Conservation (phyloP, 2,329 filamentous ascomycete genomes). For the Thelonectria olida region DNA sequence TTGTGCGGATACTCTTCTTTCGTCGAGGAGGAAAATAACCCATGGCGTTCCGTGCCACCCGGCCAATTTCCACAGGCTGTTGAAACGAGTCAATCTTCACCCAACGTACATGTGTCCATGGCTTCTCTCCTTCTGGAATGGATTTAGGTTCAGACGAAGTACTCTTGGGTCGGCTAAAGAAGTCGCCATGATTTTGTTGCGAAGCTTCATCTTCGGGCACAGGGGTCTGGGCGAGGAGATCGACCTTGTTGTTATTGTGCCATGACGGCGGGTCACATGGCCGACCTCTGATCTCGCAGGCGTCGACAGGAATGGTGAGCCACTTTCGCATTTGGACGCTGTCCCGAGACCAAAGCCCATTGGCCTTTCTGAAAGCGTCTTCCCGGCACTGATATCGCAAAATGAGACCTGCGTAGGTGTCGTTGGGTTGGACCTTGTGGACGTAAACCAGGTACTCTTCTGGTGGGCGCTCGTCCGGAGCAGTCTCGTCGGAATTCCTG, state of each 20-base stretch:
- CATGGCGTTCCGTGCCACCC: slow-evolving; percentile 80
- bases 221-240: slow-evolving; percentile 63
- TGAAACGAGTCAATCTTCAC: slow-evolving; percentile 77
- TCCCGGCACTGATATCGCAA: slow-evolving; percentile 90
- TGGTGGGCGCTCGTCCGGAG: slow-evolving; percentile 63
- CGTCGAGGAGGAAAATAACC: slow-evolving; percentile 92
- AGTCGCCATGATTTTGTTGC: slow-evolving; percentile 49
- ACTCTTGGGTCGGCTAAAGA: slow-evolving; percentile 51
- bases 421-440: slow-evolving; percentile 82
- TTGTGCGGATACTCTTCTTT: slow-evolving; percentile 80
- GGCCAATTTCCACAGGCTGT: slow-evolving; percentile 83
- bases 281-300: slow-evolving; percentile 83
- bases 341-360: slow-evolving; percentile 94
- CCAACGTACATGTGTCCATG: slow-evolving; percentile 91
- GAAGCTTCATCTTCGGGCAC: slow-evolving; percentile 38
- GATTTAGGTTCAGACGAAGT: slow-evolving; percentile 38
- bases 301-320: slow-evolving; percentile 87
- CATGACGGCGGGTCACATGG: slow-evolving; percentile 65
- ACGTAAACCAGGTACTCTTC: slow-evolving; percentile 88
- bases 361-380: slow-evolving; percentile 84
- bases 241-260: slow-evolving; percentile 52
- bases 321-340: slow-evolving; percentile 85
- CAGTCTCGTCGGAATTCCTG: slow-evolving; percentile 73
- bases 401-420: slow-evolving; percentile 91
- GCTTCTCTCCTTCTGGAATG: slow-evolving; percentile 63